Evolutionary conservation across 2,329 filamentous ascomycete genomes (phyloP).

Genomic region (Colletotrichum sp.): DNA sequence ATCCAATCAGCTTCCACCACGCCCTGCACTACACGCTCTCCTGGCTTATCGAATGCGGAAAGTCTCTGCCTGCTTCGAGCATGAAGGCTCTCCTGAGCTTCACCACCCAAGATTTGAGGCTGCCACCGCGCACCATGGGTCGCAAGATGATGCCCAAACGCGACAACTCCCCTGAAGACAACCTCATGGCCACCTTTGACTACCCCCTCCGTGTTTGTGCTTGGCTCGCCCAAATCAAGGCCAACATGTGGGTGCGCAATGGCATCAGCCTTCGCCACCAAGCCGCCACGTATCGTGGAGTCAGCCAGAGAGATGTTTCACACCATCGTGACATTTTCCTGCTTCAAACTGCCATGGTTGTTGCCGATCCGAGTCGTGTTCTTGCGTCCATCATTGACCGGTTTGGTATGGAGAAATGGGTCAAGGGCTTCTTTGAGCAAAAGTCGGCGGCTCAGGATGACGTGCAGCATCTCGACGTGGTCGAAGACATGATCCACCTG

Average conservation of each 20-base stretch:
- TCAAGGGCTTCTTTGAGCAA: constrained; percentile 79
- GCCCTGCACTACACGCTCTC: constrained; percentile 95
- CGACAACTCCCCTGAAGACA: constrained; percentile 72
- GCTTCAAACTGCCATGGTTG: constrained; percentile 86
- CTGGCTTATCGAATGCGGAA: constrained; percentile 91
- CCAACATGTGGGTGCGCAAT: constrained; percentile 98
- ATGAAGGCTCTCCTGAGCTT: constrained; percentile 75
- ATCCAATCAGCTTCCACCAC: constrained; percentile 96
- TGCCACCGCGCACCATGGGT: constrained; percentile 68
- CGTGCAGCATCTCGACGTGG: constrained; percentile 85
- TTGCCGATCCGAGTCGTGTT: constrained; percentile 83
- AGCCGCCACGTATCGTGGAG: constrained; percentile 89
- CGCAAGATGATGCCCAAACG: constrained; percentile 60
- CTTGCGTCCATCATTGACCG: constrained; percentile 90
- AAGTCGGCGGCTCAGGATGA: constrained; percentile 82
- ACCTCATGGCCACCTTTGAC: constrained; percentile 87
- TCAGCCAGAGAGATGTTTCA: constrained; percentile 87
- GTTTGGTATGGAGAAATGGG: constrained; percentile 88
- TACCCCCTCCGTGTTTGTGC: constrained; percentile 92
- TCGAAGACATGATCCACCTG: constrained; percentile 94
- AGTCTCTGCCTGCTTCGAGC: constrained; percentile 71
- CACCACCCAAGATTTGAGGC: constrained; percentile 71
- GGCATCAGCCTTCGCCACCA: constrained; percentile 95
- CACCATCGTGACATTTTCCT: constrained; percentile 96
- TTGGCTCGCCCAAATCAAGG: constrained; percentile 98